Evolutionary conservation across 805 yeast species (phyloP).

Genomic region (Saccharomycopsis sp.): DNA sequence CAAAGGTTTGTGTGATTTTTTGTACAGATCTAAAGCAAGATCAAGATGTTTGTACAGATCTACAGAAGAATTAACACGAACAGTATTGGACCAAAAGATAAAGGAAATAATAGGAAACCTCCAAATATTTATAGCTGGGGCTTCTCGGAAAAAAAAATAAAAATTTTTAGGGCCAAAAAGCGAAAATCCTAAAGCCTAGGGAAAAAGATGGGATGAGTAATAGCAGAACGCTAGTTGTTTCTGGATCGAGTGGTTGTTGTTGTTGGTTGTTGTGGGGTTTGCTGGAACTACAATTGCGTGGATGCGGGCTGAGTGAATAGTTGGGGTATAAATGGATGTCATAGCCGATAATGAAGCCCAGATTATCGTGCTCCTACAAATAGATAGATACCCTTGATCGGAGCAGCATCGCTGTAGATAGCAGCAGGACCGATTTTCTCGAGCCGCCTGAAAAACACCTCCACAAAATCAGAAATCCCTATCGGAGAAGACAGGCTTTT

Average conservation of each 20-base stretch:
- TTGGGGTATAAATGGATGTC: too few species aligned
- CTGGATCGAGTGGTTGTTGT: background rate
- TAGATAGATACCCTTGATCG: too few species aligned
- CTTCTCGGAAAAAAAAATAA: background rate
- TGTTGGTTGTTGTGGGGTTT: background rate
- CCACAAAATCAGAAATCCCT: background rate
- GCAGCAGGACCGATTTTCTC: too few species aligned
- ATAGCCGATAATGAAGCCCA: too few species aligned
- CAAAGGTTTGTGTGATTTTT: too few species aligned
- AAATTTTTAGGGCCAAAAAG: background rate
- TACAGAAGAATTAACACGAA: too few species aligned
- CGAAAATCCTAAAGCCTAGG: background rate
- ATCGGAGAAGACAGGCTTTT: background rate
- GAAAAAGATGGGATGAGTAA: slow-evolving; percentile 1
- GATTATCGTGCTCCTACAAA: too few species aligned
- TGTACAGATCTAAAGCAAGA: too few species aligned
- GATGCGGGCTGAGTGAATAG: too few species aligned
- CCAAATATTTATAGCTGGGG: background rate
- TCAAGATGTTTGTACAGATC: too few species aligned
- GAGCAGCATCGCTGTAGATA: too few species aligned
- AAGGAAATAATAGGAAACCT: background rate
- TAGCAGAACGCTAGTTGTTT: background rate
- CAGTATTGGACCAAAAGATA: too few species aligned
- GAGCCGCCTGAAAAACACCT: background rate
- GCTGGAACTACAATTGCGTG: background rate